A percentile compares a stretch with the other conserved stretches of the same genome.
These are phyloP conservation scores for Erysimum pusillum DNA, from an alignment of 441 rosid genomes.

Conservation along the genomic window DNA sequence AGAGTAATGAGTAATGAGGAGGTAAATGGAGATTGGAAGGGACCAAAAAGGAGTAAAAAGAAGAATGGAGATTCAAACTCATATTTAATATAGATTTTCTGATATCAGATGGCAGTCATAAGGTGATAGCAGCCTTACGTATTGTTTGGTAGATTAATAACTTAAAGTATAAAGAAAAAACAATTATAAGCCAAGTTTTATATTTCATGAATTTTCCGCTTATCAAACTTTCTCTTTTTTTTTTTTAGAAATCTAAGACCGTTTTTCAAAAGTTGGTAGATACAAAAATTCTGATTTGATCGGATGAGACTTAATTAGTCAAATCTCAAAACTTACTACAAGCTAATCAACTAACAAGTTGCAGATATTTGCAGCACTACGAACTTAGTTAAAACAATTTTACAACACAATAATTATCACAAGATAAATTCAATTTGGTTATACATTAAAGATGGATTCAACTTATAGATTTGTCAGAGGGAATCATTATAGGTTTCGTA, in stretches of 20 bases:
- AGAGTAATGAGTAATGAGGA: too few species aligned
- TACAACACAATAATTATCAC: not conserved
- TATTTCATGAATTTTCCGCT: conserved; percentile 3
- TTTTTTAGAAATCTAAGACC: not conserved
- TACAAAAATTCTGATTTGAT: conserved; percentile 27
- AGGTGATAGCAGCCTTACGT: conserved; percentile 32
- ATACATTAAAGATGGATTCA: conserved; percentile 19
- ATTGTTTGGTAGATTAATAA: conserved; percentile 37
- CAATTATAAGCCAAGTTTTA: conserved; percentile 36
- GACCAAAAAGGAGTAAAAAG: too few species aligned
- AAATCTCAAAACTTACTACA: conserved; percentile 9
- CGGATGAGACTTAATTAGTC: not conserved
- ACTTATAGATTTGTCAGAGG: not conserved
- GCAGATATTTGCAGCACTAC: not conserved
- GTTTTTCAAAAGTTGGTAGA: conserved; percentile 38
- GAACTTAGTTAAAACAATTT: not conserved
- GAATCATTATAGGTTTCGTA: not conserved
- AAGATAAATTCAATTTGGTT: not conserved
- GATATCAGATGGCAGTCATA: conserved; percentile 22
- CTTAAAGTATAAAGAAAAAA: conserved; percentile 22
- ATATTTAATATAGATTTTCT: not conserved
- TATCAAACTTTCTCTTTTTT: conserved; percentile 2
- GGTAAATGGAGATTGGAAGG: too few species aligned
- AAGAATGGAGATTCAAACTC: not conserved
- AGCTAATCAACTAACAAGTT: conserved; percentile 6